Conservation (phyloP, 192 early-diverging fungal species). For the Entomortierella beljakovae region DNA sequence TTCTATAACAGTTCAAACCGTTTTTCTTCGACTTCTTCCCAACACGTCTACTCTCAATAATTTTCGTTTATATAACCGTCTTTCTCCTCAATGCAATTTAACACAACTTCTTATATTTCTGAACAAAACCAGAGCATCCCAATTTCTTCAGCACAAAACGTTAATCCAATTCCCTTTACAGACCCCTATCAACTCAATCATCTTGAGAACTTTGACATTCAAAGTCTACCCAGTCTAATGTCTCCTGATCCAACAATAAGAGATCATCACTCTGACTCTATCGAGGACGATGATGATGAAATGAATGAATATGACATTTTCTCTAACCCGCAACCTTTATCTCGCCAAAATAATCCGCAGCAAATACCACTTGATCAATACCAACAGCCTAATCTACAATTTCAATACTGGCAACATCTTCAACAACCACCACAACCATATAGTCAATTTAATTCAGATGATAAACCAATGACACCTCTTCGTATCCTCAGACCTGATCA, state of each 20-base stretch:
- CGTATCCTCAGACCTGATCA: slow-evolving; percentile 24
- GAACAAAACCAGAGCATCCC: no score
- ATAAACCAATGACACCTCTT: slow-evolving; percentile 16
- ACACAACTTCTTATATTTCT: no score
- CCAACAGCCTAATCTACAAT: not conserved
- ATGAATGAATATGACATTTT: slow-evolving; percentile 39
- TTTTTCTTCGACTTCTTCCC: no score
- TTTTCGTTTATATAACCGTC: no score
- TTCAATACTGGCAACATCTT: not conserved
- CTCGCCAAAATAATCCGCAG: not conserved
- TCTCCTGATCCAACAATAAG: slow-evolving; percentile 26
- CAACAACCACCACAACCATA: slow-evolving; percentile 10
- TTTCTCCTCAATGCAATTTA: no score
- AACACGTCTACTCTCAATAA: no score
- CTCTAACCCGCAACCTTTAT: not conserved
- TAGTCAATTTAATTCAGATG: not conserved
- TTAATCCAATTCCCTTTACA: no score
- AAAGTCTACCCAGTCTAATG: slow-evolving; percentile 19
- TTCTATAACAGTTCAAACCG: no score
- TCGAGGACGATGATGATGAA: slow-evolving; percentile 33
- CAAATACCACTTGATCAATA: not conserved
- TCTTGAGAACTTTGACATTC: slow-evolving; percentile 14
- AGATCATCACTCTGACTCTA: slow-evolving; percentile 6
- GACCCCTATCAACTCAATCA: not conserved
- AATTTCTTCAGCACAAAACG: no score